Base-by-base conservation (phyloP, 176 grass and related monocot genomes). In the Saccharum officinarum region DNA sequence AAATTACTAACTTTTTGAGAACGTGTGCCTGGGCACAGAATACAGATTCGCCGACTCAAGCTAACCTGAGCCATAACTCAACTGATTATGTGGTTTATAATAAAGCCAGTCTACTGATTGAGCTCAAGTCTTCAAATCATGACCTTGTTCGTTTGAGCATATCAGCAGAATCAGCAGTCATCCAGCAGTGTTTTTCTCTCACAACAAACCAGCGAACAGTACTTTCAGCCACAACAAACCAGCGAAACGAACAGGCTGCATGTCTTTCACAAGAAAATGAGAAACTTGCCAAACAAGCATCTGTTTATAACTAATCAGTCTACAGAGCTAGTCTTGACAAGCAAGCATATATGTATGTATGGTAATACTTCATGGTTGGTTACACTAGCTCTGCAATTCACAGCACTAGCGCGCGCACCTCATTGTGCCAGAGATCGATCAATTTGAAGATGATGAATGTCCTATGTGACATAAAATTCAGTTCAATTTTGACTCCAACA, bases 401-500 rank as follows among this genome's bases (percentile, higher is more conserved):
- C 14, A 3, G 28, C 1, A 67, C 10, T 22, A 34, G 20, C 18
- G 16, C 22, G 10, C 2, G 14, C 31, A 9, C 17, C 36, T 10
- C 28, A 39, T 13, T 34, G 25, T 10, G 12, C 5, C 34, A 68
- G 6, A 33, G 4, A 3, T 30, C 33, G 34, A 20, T 13, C 10
- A 23, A 2, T 36, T 4, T 36, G 72, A 46, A 60, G 30, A 34
- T 61, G 4, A 46, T 49, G 0, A 55, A 15, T 75, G 82, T 45
- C 55, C 28, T 76, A 2, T 34, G 4, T 23, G 74, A 12, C 15
- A 18, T 23, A n/a, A 54, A 54, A 18, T 70, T 11, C 18, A 37
- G 20, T 82, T 50, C 62, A 47, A 50, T 66, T 42, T 79, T 83
- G 80, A 79, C 73, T 69, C 83, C 67, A 66, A 66, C 68, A 81